These are phyloP conservation scores for Penicillium sp. DNA, from an alignment of 2,329 filamentous ascomycete species.

Conservation along the genomic window DNA sequence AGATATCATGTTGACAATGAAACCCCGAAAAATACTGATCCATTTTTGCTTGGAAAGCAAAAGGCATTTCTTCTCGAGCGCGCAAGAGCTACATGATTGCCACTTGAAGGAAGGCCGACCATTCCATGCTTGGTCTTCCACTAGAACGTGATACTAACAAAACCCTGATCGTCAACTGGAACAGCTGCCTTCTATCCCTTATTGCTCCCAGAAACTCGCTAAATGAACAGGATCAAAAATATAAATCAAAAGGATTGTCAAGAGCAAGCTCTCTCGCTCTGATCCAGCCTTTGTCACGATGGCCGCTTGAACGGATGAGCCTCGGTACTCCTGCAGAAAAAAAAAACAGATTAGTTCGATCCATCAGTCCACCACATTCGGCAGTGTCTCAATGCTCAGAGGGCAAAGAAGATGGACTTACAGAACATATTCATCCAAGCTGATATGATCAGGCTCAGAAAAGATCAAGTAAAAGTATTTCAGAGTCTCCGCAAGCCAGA, in stretches of 20 bases:
- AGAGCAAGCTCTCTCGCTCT: not conserved
- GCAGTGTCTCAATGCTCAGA: not conserved
- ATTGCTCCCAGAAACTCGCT: not conserved
- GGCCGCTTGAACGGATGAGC: slow-evolving; percentile 35
- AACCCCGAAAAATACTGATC: no score
- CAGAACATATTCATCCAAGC: slow-evolving; percentile 42
- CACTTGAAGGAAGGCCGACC: no score
- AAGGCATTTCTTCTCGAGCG: no score
- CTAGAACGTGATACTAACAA: no score
- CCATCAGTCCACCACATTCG: no score
- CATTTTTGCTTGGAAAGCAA: no score
- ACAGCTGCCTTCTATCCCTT: no score
- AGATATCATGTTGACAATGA: no score
- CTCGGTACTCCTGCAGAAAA: slow-evolving; percentile 33
- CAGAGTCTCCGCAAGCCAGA: slow-evolving; percentile 43
- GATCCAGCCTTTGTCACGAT: not conserved
- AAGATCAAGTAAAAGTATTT: slow-evolving; percentile 45
- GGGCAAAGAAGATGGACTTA: slow-evolving; percentile 18
- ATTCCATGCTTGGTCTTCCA: no score
- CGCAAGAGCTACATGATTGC: no score
- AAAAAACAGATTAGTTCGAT: not conserved
- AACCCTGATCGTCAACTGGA: no score
- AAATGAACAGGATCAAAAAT: not conserved
- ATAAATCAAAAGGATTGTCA: no score
- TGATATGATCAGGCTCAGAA: slow-evolving; percentile 35